These are phyloP conservation scores for Candida piceae DNA, from an alignment of 805 yeast genomes.

Conservation along the genomic window DNA sequence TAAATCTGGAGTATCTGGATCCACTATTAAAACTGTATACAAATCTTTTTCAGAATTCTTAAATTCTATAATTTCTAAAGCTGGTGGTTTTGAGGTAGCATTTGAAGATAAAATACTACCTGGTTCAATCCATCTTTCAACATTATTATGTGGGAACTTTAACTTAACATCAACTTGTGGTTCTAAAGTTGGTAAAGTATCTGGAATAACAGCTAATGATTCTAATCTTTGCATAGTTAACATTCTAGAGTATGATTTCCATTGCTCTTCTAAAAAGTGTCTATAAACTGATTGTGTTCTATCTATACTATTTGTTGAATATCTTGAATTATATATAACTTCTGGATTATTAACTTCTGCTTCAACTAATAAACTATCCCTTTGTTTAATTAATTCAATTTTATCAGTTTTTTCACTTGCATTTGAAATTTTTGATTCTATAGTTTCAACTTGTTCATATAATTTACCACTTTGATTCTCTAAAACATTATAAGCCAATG, in stretches of 20 bases:
- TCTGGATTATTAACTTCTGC: conserved; percentile 84
- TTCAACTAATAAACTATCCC: conserved; percentile 36
- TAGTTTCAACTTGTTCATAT: conserved; percentile 36
- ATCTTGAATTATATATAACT: conserved; percentile 63
- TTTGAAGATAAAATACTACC: conserved; percentile 70
- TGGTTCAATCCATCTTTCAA: conserved; percentile 70
- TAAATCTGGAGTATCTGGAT: conserved; percentile 87
- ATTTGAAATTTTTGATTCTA: conserved; percentile 27
- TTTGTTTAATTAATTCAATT: conserved; percentile 14
- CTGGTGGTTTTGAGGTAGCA: conserved; percentile 74
- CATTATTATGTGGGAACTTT: conserved; percentile 66
- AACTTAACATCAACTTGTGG: conserved; percentile 75
- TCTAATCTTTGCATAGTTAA: conserved; percentile 89
- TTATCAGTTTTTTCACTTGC: conserved; percentile 19
- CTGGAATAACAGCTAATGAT: conserved; percentile 81
- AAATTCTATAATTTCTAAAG: conserved; percentile 69
- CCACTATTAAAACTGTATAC: conserved; percentile 77
- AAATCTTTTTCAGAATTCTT: conserved; percentile 45
- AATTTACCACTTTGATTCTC: conserved; percentile 38
- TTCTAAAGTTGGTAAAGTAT: conserved; percentile 82
- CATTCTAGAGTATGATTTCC: conserved; percentile 72
- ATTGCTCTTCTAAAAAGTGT: conserved; percentile 56
- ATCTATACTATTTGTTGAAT: conserved; percentile 48
- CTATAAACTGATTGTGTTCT: conserved; percentile 77
- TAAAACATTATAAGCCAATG: conserved; percentile 57